These are phyloP conservation scores for Yueomyces sp. DNA, from an alignment of 1,139 yeast species.

Conservation along the genomic window DNA sequence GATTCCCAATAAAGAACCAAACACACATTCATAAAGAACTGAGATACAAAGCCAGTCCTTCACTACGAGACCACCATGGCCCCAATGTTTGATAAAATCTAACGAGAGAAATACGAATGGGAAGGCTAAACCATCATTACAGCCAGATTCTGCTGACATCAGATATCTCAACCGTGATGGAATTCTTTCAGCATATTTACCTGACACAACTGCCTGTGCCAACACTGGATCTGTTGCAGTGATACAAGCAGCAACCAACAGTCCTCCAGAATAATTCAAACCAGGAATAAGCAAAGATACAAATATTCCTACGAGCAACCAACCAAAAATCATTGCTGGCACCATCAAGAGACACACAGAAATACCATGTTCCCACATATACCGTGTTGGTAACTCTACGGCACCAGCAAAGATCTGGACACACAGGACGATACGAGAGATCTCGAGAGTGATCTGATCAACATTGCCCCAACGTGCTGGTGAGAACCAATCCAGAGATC, in stretches of 20 bases:
- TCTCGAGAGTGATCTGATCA: conserved; percentile 75
- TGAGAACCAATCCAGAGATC: conserved; percentile 77
- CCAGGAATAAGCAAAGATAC: conserved; percentile 78
- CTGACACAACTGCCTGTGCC: conserved; percentile 98
- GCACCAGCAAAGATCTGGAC: conserved; percentile 96
- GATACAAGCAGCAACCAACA: conserved; percentile 80
- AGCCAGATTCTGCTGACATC: conserved; percentile 87
- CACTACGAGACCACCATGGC: conserved; percentile 51
- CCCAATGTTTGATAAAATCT: conserved; percentile 52
- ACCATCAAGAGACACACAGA: conserved; percentile 67
- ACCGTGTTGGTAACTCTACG: conserved; percentile 87
- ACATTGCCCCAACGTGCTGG: conserved; percentile 89
- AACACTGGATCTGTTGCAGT: conserved; percentile 97
- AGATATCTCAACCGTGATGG: conserved; percentile 92
- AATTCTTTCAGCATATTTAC: conserved; percentile 91
- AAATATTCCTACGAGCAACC: conserved; percentile 80
- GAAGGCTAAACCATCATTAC: conserved; percentile 97
- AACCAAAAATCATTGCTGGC: conserved; percentile 92
- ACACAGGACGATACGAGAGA: conserved; percentile 78
- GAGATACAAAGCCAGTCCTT: conserved; percentile 78
- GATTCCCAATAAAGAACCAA: conserved; percentile 73
- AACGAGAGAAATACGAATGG: conserved; percentile 79
- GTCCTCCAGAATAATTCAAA: conserved; percentile 63
- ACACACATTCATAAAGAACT: conserved; percentile 73
- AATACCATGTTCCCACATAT: conserved; percentile 83